Evolutionary conservation across 331 rosid genomes (phyloP).

Genomic region (Erythrophleum ivorense): DNA sequence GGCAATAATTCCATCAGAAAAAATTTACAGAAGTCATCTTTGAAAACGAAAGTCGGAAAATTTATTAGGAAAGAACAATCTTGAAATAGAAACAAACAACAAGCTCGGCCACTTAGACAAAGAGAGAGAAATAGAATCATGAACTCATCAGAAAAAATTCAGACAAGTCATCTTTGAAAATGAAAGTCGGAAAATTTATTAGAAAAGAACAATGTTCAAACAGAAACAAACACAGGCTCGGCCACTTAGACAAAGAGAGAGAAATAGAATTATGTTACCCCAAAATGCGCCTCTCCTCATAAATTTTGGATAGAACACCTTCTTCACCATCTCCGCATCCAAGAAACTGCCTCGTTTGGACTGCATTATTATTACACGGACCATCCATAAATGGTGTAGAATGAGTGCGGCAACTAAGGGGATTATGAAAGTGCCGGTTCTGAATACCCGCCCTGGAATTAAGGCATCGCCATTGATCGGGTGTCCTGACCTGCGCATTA

Average conservation of each 20-base stretch:
- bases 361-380: conserved; percentile 20
- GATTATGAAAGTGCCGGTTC: conserved; percentile 40
- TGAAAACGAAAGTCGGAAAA: too few relatives aligned
- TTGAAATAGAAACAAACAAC: too few relatives aligned
- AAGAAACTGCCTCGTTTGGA: conserved; percentile 67
- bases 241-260: not conserved
- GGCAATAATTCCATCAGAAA: not conserved
- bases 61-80: too few relatives aligned
- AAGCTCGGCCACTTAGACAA: too few relatives aligned
- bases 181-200: not conserved
- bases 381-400: conserved; percentile 30
- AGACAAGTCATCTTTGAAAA: not conserved
- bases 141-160: too few relatives aligned
- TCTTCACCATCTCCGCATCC: conserved; percentile 82
- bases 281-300: conserved; percentile 81
- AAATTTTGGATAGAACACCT: conserved; percentile 66
- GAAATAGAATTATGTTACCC: conserved; percentile 55
- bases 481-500: conserved; percentile 1
- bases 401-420: conserved; percentile 30
- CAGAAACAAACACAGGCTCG: not conserved
- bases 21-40: not conserved
- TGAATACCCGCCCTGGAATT: conserved; percentile 43
- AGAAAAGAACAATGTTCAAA: not conserved
- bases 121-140: too few relatives aligned
- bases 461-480: conserved; percentile 46